Evolutionary conservation across 306 rosid genomes (phyloP), one percentile per base, ranked within the genome.

Genomic region (Prunus mongolica): DNA sequence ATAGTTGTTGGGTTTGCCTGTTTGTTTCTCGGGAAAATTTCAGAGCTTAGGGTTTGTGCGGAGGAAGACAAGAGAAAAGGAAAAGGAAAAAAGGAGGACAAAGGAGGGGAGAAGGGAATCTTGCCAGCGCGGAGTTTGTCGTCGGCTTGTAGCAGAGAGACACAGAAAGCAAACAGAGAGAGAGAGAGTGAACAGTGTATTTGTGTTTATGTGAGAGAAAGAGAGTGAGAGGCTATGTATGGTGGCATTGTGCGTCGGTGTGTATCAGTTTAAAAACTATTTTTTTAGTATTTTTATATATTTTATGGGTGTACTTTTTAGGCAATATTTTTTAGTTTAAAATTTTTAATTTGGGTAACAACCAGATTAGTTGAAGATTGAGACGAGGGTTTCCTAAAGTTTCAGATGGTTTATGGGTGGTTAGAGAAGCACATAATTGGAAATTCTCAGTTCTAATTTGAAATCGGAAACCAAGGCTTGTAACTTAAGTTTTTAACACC

Each of bases 111-210:
- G 70, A 82, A 49, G 89, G 99, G 90, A 96, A 89, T 93, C 89
- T 89, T 91, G 97, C 88, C 99, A 92, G 91, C 98, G 81, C 85
- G 88, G 91, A 88, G 76, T 82, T 76, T 81, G 67, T 91, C 97
- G 97, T 92, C 97, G 80, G 83, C 69, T 90, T 92, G 87, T 78
- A 82, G 83, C 82, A 78, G 77, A 80, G 75, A 57, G n/a, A 61
- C 18, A 56, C 55, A 51, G 76, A 76, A 49, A 82, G 82, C 67
- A 69, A 30, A 73, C 41, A 65, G 38, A 49, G 61, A 46, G 45
- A 74, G 79, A 11, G 79, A 9, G 80, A 45, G 67, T 52, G 77
- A 69, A 62, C 77, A 73, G 77, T 77, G 71, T 22, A 69, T 56
- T 60, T 72, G 65, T 71, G 74, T 76, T 66, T 60, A 16, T 45